These are phyloP conservation scores for Diversispora eburnea DNA, from an alignment of 192 early-diverging fungal species.

Conservation along the genomic window DNA sequence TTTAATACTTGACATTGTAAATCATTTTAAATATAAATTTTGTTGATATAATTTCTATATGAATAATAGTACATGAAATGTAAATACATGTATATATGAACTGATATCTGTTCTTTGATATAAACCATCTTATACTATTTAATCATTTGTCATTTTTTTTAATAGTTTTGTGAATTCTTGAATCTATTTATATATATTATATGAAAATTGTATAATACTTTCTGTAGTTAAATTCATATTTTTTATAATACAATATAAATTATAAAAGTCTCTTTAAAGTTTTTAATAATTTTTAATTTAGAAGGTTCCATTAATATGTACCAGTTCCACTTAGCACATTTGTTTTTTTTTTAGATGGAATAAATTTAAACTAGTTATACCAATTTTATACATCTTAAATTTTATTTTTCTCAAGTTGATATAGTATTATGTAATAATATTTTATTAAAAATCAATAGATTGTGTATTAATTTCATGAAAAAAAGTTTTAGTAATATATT, in stretches of 20 bases:
- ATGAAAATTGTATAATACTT: too few species aligned
- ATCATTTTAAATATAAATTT: too few species aligned
- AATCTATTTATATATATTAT: too few species aligned
- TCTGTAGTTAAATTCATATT: background rate
- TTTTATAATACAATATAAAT: background rate
- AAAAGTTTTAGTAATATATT: conserved; percentile 11
- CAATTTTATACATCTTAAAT: background rate
- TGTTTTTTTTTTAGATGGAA: background rate
- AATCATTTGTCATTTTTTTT: too few species aligned
- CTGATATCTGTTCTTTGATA: too few species aligned
- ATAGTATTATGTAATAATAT: background rate
- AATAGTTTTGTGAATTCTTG: too few species aligned
- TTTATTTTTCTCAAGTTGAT: background rate
- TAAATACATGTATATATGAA: too few species aligned
- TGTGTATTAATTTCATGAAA: background rate
- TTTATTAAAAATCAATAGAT: background rate
- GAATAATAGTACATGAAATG: too few species aligned
- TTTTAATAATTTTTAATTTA: conserved; percentile 8
- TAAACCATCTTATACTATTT: too few species aligned
- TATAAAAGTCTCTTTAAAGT: background rate
- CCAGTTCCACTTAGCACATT: background rate
- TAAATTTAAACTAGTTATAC: conserved; percentile 4
- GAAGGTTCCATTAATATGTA: background rate
- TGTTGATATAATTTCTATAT: too few species aligned
- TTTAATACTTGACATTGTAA: too few species aligned